These are phyloP conservation scores for Lotus japonicus DNA, from an alignment of 306 rosid species.

Conservation along the genomic window DNA sequence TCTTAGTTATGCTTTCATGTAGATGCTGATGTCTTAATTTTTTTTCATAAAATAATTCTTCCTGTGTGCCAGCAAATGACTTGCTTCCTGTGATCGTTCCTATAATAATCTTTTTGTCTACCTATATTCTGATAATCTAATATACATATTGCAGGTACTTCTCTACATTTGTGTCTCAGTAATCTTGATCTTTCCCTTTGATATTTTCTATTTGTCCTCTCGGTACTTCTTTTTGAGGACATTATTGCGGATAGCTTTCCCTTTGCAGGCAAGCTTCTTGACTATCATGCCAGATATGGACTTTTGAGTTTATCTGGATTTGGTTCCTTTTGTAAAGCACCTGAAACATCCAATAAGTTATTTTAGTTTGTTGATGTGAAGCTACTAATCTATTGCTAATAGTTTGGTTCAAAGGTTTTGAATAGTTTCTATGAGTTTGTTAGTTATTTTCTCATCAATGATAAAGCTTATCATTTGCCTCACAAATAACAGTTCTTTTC, in stretches of 20 bases:
- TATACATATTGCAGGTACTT: slow-evolving; percentile 68
- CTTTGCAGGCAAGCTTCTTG: slow-evolving; percentile 76
- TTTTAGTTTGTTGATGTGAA: background rate
- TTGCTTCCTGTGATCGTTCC: slow-evolving; percentile 17
- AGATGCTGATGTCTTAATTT: slow-evolving; percentile 16
- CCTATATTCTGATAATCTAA: slow-evolving; percentile 28
- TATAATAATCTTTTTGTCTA: background rate
- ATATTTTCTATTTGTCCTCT: slow-evolving; percentile 85
- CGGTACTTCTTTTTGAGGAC: slow-evolving; percentile 90
- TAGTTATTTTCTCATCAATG: slow-evolving; percentile 13
- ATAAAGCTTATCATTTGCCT: slow-evolving; percentile 12
- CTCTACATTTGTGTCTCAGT: slow-evolving; percentile 75
- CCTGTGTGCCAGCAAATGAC: background rate
- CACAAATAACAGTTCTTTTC: slow-evolving; percentile 21
- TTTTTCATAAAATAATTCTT: background rate
- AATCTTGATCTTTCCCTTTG: slow-evolving; percentile 85
- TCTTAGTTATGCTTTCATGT: background rate
- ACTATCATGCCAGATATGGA: slow-evolving; percentile 6
- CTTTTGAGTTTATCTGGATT: slow-evolving; percentile 7
- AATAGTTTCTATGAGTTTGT: background rate
- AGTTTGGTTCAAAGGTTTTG: slow-evolving; percentile 8
- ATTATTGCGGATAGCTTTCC: slow-evolving; percentile 75
- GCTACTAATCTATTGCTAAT: background rate
- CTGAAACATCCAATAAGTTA: background rate
- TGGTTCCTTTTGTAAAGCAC: slow-evolving; percentile 17